These are phyloP conservation scores for Exserohilum turcica DNA, from an alignment of 2,329 filamentous ascomycete species.

Conservation along the genomic window DNA sequence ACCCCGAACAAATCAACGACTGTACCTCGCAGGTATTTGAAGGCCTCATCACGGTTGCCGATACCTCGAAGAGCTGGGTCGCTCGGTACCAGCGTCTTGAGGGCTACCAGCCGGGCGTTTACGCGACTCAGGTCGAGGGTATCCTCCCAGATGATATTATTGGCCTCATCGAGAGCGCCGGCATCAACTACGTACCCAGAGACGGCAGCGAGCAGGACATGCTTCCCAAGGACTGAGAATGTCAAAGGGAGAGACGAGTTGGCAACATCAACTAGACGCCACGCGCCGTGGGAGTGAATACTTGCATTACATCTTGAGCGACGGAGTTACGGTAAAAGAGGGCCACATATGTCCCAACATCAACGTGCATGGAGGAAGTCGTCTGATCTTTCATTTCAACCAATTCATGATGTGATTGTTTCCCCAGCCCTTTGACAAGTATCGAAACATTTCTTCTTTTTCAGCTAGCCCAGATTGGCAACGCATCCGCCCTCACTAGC, in stretches of 20 bases:
- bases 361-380: too few species aligned
- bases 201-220: slow-evolving; percentile 48
- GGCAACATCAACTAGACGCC: not conserved
- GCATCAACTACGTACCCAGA: slow-evolving; percentile 64
- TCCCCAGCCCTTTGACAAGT: too few species aligned
- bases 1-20: slow-evolving; percentile 80
- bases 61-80: slow-evolving; percentile 88
- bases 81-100: slow-evolving; percentile 96
- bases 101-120: slow-evolving; percentile 84
- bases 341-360: too few species aligned
- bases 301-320: slow-evolving; percentile 30
- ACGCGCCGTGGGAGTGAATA: not conserved
- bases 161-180: slow-evolving; percentile 61
- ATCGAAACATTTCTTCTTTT: too few species aligned
- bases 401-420: too few species aligned
- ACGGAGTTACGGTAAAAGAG: slow-evolving; percentile 29
- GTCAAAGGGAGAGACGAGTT: not conserved
- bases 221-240: slow-evolving; percentile 36
- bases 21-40: slow-evolving; percentile 98
- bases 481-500: too few species aligned
- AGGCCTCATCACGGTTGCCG: slow-evolving; percentile 81
- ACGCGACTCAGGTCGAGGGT: slow-evolving; percentile 93
- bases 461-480: too few species aligned
- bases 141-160: slow-evolving; percentile 66
- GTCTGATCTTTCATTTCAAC: too few species aligned